phyloP scores from a whole-genome alignment of 139 green algal species.

The Tetraselmis striata region DNA sequence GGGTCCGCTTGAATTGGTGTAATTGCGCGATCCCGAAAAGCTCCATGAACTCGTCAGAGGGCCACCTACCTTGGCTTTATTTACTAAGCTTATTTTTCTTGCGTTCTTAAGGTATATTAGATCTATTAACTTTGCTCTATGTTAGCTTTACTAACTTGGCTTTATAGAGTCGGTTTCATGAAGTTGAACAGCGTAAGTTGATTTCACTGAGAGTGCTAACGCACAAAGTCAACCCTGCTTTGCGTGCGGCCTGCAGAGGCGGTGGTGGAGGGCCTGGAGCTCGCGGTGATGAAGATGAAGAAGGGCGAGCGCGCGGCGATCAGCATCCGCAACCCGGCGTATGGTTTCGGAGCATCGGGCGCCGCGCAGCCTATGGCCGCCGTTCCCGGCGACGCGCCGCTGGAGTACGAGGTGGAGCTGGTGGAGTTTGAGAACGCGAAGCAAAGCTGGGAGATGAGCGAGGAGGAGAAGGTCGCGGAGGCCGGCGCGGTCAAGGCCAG shows the following conservation, averaged over 20 bases:
- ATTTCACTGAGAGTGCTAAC: background rate
- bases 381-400: conserved; percentile 35
- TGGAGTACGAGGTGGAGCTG: conserved; percentile 64
- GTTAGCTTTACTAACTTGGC: no score
- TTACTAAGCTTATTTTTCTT: no score
- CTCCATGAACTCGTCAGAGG: no score
- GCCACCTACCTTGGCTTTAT: no score
- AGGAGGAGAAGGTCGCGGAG: conserved; percentile 73
- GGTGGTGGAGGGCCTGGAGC: conserved; percentile 69
- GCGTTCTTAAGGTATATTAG: no score
- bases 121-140: no score
- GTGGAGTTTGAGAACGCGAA: conserved; percentile 70
- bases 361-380: conserved; percentile 11
- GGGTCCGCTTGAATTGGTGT: no score
- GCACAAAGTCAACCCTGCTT: background rate
- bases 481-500: conserved; percentile 73
- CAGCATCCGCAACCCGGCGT: conserved; percentile 56
- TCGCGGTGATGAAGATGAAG: conserved; percentile 85
- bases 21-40: no score
- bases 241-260: conserved; percentile 12
- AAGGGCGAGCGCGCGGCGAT: conserved; percentile 67
- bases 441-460: conserved; percentile 83
- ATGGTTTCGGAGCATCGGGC: conserved; percentile 50
- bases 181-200: conserved; percentile 42
- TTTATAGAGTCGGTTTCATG: conserved; percentile 8